Evolutionary conservation across 2,329 filamentous ascomycete genomes (phyloP).

Genomic region (Thielaviopsis euricoi): DNA sequence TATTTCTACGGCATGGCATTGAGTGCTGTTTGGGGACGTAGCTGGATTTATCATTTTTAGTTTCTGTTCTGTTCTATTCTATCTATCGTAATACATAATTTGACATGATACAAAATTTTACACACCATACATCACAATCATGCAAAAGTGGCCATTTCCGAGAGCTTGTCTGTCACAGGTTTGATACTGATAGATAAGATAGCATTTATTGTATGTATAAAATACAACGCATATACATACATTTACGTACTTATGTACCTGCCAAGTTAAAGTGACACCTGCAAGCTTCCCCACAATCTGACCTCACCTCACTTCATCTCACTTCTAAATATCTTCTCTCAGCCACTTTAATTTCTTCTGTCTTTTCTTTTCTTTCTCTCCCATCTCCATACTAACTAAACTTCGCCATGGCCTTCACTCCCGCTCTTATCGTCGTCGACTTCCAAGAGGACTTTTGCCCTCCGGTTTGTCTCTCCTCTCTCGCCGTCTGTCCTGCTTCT

Average conservation of each 20-base stretch:
- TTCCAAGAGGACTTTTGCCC: slow-evolving; percentile 92
- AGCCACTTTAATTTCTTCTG: neutral
- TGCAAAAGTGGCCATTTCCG: too few species aligned
- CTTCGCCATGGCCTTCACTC: slow-evolving; percentile 22
- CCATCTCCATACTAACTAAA: neutral
- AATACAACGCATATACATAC: too few species aligned
- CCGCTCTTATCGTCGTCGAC: slow-evolving; percentile 58
- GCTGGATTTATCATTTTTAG: too few species aligned
- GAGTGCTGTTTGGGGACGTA: too few species aligned
- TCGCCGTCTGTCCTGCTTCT: neutral
- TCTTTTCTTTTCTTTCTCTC: neutral
- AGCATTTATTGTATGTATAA: too few species aligned
- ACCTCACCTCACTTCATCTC: neutral
- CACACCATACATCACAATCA: too few species aligned
- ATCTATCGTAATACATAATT: too few species aligned
- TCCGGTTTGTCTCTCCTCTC: slow-evolving; percentile 41
- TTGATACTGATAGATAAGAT: too few species aligned
- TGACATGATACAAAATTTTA: too few species aligned
- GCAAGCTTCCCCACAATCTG: neutral
- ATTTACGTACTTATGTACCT: neutral
- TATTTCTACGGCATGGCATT: neutral
- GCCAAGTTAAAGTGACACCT: neutral
- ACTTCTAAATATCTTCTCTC: neutral
- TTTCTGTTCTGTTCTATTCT: too few species aligned
- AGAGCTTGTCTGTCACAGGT: too few species aligned